These are phyloP conservation scores for Smittium culicis DNA, from an alignment of 371 early-diverging fungal species.

Conservation along the genomic window DNA sequence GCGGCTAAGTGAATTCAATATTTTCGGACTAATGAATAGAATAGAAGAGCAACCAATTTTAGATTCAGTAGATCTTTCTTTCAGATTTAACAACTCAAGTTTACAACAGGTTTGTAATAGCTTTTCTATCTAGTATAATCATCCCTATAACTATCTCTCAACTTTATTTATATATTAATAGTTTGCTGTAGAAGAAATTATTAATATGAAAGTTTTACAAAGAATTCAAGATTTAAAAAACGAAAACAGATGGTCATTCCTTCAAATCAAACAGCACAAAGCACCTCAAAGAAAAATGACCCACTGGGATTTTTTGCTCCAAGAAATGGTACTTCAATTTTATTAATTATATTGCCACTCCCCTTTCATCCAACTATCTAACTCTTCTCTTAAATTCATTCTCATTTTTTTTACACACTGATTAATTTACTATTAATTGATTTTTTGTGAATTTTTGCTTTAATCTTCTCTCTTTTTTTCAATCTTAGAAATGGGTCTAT, in stretches of 20 bases:
- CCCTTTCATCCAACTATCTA: too few relatives aligned
- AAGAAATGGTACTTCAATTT: constrained; percentile 53
- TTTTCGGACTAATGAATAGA: neutral
- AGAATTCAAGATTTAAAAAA: constrained; percentile 66
- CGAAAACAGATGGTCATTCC: constrained; percentile 59
- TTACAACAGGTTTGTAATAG: neutral
- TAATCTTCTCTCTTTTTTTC: neutral
- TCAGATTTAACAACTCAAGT: neutral
- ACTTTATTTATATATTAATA: neutral
- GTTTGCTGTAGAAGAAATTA: constrained; percentile 48
- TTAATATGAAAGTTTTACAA: constrained; percentile 53
- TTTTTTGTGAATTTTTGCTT: neutral
- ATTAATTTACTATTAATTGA: neutral
- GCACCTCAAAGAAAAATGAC: constrained; percentile 58
- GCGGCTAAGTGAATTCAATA: neutral
- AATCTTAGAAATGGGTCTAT: constrained; percentile 4
- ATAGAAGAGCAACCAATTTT: constrained; percentile 4
- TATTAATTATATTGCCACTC: too few relatives aligned
- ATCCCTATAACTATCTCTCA: neutral
- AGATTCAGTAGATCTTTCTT: neutral
- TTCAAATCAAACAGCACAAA: constrained; percentile 59
- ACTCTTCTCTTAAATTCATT: too few relatives aligned
- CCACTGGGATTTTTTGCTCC: constrained; percentile 76
- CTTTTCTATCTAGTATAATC: neutral
- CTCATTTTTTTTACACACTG: too few relatives aligned